phyloP scores from a whole-genome alignment of 352 stramenopile genomes.

The Pythium utonaiense region DNA sequence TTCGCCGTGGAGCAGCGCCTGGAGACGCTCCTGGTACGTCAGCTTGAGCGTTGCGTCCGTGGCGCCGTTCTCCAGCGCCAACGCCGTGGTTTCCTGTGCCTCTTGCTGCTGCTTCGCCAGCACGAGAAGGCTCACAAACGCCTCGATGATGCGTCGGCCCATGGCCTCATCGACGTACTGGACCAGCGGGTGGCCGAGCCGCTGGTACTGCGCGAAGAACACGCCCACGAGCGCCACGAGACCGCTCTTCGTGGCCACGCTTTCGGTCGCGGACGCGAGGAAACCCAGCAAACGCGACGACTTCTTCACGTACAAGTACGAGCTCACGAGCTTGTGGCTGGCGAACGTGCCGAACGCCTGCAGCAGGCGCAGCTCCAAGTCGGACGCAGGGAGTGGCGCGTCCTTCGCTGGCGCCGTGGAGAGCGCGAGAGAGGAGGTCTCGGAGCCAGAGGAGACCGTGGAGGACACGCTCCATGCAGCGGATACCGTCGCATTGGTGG shows the following conservation, averaged over 20 bases:
- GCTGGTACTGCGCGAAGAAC: conserved; percentile 57
- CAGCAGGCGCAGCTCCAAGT: conserved; percentile 60
- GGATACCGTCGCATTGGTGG: not conserved
- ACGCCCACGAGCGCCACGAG: conserved; percentile 37
- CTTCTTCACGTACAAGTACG: conserved; percentile 51
- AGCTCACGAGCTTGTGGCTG: conserved; percentile 32
- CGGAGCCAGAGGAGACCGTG: not conserved
- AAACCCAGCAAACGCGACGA: conserved; percentile 43
- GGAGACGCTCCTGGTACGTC: conserved; percentile 52
- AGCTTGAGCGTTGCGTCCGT: conserved; percentile 17
- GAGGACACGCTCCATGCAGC: not conserved
- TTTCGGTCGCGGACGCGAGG: conserved; percentile 48
- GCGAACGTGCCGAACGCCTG: conserved; percentile 46
- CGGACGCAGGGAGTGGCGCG: conserved; percentile 5
- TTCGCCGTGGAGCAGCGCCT: conserved; percentile 22
- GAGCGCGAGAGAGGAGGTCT: not conserved
- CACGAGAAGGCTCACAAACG: conserved; percentile 48
- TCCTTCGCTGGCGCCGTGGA: not conserved
- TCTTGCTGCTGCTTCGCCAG: conserved; percentile 37
- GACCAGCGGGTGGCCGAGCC: conserved; percentile 45
- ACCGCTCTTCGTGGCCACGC: conserved; percentile 35
- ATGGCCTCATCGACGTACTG: conserved; percentile 58
- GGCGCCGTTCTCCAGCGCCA: conserved; percentile 25
- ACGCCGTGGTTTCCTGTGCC: not conserved
- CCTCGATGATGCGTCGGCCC: conserved; percentile 51